Conservation (phyloP, 1,139 yeast species). For the Suhomyces taliae region DNA sequence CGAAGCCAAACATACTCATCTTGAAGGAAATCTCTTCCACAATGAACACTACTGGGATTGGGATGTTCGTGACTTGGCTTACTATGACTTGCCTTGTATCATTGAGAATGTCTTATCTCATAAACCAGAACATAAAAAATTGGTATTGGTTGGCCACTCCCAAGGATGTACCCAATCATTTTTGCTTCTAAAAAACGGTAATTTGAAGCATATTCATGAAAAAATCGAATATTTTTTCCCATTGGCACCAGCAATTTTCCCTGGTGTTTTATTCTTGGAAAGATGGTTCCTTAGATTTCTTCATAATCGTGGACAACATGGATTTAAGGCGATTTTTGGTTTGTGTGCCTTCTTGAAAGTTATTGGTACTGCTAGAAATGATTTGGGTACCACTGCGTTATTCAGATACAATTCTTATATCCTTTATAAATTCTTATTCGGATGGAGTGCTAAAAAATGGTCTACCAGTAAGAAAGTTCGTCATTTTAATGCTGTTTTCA, state of each 20-base stretch:
- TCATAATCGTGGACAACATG: conserved; percentile 35
- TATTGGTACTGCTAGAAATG: conserved; percentile 50
- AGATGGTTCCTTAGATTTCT: conserved; percentile 60
- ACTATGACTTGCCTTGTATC: conserved; percentile 72
- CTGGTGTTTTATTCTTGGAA: conserved; percentile 68
- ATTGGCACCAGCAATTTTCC: conserved; percentile 87
- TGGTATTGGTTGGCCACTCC: conserved; percentile 77
- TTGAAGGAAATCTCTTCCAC: conserved; percentile 46
- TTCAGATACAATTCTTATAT: conserved; percentile 68
- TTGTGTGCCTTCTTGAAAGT: conserved; percentile 59
- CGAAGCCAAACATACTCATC: conserved; percentile 56
- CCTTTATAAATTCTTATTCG: conserved; percentile 81
- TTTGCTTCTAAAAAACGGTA: conserved; percentile 48
- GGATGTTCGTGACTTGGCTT: conserved; percentile 82
- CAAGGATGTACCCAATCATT: conserved; percentile 92
- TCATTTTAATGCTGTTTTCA: conserved; percentile 74
- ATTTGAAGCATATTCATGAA: conserved; percentile 32
- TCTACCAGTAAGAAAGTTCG: conserved; percentile 54
- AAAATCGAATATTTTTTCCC: conserved; percentile 71
- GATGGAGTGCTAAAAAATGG: conserved; percentile 85
- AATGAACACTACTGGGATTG: conserved; percentile 69
- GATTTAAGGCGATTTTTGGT: conserved; percentile 56
- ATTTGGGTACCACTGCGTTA: conserved; percentile 44
- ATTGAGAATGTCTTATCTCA: conserved; percentile 56
- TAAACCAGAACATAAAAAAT: conserved; percentile 43